phyloP scores from a whole-genome alignment of 2,329 filamentous ascomycete species.

The Colletotrichum aenigma region DNA sequence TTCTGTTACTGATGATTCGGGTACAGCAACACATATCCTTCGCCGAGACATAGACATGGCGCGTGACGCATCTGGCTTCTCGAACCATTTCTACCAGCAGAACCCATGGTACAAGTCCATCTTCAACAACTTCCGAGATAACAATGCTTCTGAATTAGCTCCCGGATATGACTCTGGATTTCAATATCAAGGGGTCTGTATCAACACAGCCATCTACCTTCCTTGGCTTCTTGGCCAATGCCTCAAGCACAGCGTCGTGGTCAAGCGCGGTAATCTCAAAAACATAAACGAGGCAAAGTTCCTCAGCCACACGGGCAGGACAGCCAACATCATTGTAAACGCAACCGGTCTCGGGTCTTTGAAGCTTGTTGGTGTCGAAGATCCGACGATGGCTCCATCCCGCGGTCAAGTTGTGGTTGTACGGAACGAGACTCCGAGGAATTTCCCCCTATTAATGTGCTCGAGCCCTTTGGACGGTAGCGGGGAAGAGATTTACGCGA shows the following conservation, averaged over 20 bases:
- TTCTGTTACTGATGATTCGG: background rate
- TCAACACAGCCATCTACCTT: constrained; percentile 75
- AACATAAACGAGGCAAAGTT: constrained; percentile 66
- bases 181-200: constrained; percentile 71
- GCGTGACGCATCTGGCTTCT: constrained; percentile 62
- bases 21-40: constrained; percentile 45
- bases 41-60: constrained; percentile 62
- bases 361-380: constrained; percentile 71
- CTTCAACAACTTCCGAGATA: constrained; percentile 71
- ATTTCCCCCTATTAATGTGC: constrained; percentile 56
- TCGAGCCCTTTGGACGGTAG: constrained; percentile 76
- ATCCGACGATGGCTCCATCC: constrained; percentile 65
- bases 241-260: constrained; percentile 60
- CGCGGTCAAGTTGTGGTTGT: constrained; percentile 82
- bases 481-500: constrained; percentile 78
- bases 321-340: constrained; percentile 69
- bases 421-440: constrained; percentile 74
- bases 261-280: constrained; percentile 55
- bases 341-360: constrained; percentile 70
- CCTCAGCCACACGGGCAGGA: constrained; percentile 60
- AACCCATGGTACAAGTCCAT: constrained; percentile 78
- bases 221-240: constrained; percentile 73
- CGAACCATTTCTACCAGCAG: constrained; percentile 64
- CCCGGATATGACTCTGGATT: constrained; percentile 61
- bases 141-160: constrained; percentile 63